phyloP scores from a whole-genome alignment of 202 grass and related monocot genomes.

The Dendrocalamus latiflorus region DNA sequence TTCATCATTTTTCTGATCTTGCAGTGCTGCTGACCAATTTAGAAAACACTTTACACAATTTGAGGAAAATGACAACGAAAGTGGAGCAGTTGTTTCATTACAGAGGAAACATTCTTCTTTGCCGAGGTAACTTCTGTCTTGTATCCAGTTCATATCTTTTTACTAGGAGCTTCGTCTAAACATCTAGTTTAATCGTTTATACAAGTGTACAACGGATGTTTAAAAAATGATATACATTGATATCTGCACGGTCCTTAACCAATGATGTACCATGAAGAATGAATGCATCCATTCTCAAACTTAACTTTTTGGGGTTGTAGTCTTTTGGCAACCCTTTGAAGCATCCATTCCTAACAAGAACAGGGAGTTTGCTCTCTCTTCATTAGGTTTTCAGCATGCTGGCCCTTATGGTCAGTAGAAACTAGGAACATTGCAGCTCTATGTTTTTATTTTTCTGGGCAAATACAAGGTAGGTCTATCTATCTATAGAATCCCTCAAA shows the following conservation, averaged over 20 bases:
- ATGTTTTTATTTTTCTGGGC: not conserved
- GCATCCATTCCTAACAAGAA: not conserved
- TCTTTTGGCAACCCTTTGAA: not conserved
- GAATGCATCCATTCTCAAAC: not conserved
- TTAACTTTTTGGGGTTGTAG: not conserved
- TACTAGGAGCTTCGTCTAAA: not conserved
- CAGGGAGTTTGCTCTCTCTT: not conserved
- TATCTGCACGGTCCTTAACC: not conserved
- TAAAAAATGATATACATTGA: not conserved
- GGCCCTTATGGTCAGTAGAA: not conserved
- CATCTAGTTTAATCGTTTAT: not conserved
- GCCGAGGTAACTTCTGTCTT: constrained; percentile 38
- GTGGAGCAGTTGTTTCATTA: constrained; percentile 26
- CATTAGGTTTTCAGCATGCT: not conserved
- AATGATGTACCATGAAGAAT: constrained; percentile 3
- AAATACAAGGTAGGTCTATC: not conserved
- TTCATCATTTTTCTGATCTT: not conserved
- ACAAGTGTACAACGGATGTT: not conserved
- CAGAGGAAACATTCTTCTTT: constrained; percentile 62
- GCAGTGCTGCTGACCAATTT: constrained; percentile 46
- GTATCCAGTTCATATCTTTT: not conserved
- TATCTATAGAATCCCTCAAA: not conserved
- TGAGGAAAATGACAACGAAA: constrained; percentile 45
- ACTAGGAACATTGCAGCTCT: not conserved
- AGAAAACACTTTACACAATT: constrained; percentile 48